Evolutionary conservation across 225 moss, liverwort and hornwort genomes (phyloP).

Genomic region (Bryoerythrophyllum caledonicum): DNA sequence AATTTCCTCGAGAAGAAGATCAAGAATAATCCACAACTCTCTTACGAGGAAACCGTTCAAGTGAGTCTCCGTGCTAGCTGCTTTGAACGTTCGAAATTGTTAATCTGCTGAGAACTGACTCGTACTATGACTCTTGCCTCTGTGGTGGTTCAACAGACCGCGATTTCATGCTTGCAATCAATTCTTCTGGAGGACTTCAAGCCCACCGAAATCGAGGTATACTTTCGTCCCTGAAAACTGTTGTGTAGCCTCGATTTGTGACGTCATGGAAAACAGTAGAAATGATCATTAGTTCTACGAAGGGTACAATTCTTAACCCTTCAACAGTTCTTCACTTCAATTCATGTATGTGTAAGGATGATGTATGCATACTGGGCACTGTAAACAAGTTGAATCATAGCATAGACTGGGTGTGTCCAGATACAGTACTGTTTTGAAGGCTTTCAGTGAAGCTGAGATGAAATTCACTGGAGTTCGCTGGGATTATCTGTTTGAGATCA

Average conservation of each 20-base stretch:
- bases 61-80: constrained; percentile 35
- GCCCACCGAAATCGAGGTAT: constrained; percentile 94
- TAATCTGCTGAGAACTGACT: not conserved
- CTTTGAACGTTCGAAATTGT: not conserved
- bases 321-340: not conserved
- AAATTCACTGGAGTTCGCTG: constrained; percentile 23
- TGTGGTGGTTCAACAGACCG: constrained; percentile 57
- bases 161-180: constrained; percentile 88
- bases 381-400: constrained; percentile 20
- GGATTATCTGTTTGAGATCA: constrained; percentile 22
- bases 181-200: constrained; percentile 98
- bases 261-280: not conserved
- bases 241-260: not conserved
- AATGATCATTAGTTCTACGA: not conserved
- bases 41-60: constrained; percentile 96
- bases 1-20: constrained; percentile 98
- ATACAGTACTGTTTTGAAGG: constrained; percentile 28
- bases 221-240: not conserved
- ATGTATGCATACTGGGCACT: not conserved
- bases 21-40: constrained; percentile 84
- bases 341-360: not conserved
- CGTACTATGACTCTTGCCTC: not conserved
- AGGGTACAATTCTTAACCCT: not conserved
- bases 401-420: constrained; percentile 34
- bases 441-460: constrained; percentile 30